Evolutionary conservation across 257 asterid genomes (phyloP), one percentile per base, ranked within the genome.

Genomic region (Jaltomata sinuosa): DNA sequence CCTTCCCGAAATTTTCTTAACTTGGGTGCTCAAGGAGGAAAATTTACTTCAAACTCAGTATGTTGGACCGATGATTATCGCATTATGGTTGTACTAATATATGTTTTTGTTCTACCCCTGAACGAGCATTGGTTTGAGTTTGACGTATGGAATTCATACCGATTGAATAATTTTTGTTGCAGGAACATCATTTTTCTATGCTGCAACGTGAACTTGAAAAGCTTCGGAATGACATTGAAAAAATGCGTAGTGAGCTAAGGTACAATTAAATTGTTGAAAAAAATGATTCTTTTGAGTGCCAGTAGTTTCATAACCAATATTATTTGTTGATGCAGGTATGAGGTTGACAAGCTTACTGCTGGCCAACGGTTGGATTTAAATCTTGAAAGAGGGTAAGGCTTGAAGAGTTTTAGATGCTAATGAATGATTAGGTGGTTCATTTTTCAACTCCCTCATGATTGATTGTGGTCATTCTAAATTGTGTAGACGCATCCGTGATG

Each of bases 101-200:
- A 42, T 74, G 38, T 25, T 42, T 40, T 74, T 74, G 59, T 25
- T 74, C 40, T 25, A 45, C 22, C 38, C 15, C 59, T 2, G 8
- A 45, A 22, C 11, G 38, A 45, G 81, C 38, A 14, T 25, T 74
- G 25, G 38, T 45, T 72, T 45, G 81, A 74, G 38, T 15, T 45
- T 74, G 54, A 77, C 3, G 1, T 18, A 4, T 77, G 64, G 16
- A 27, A 8, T 77, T 77, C 45, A 4, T 29, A 8, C 8, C 1
- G 3, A 29, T 49, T 29, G 29, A 77, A 40, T 11, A 11, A 1
- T 69, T 54, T 2, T 84, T 57, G 36, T 42, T 85, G 82, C 88
- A 93, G 96, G 97, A 90, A 42, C 94, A 91, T 82, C 92, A 92
- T 90, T 92, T 93, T 61, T 90, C 97, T 83, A 74, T 89, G 88